These are phyloP conservation scores for Beauveria caledonica DNA, from an alignment of 2,329 filamentous ascomycete species.

Conservation along the genomic window DNA sequence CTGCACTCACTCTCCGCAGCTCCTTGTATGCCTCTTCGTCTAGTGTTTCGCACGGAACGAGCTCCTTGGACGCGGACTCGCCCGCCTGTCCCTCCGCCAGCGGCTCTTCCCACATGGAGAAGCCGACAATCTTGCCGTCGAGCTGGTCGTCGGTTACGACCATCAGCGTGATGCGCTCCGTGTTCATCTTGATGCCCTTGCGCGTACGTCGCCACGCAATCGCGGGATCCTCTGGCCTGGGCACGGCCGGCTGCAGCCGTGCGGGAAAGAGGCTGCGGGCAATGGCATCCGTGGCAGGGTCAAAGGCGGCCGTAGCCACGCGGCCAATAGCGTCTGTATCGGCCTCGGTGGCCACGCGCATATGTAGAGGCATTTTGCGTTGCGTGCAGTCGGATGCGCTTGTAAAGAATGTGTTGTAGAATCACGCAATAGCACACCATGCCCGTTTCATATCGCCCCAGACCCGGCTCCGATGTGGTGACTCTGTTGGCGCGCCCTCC, in stretches of 20 bases:
- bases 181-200: constrained; percentile 12
- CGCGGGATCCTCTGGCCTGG: background rate
- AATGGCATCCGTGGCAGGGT: constrained; percentile 15
- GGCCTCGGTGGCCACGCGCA: constrained; percentile 18
- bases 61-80: background rate
- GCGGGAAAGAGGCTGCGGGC: constrained; percentile 13
- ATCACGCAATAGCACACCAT: background rate
- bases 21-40: constrained; percentile 13
- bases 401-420: background rate
- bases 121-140: constrained; percentile 14
- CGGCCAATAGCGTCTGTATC: constrained; percentile 20
- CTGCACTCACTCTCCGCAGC: constrained; percentile 7
- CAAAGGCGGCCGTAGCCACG: constrained; percentile 19
- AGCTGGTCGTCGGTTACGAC: constrained; percentile 15
- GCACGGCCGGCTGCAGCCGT: constrained; percentile 10
- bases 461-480: background rate
- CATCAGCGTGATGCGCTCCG: constrained; percentile 13
- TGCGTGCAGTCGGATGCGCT: background rate
- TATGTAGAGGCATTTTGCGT: constrained; percentile 17
- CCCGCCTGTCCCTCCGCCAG: constrained; percentile 5
- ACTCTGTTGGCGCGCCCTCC: background rate
- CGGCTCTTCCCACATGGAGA: constrained; percentile 16
- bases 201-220: constrained; percentile 13
- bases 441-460: background rate
- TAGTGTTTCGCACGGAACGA: constrained; percentile 9